These are phyloP conservation scores for Fusarium buxicola DNA, from an alignment of 2,329 filamentous ascomycete genomes.

Conservation along the genomic window DNA sequence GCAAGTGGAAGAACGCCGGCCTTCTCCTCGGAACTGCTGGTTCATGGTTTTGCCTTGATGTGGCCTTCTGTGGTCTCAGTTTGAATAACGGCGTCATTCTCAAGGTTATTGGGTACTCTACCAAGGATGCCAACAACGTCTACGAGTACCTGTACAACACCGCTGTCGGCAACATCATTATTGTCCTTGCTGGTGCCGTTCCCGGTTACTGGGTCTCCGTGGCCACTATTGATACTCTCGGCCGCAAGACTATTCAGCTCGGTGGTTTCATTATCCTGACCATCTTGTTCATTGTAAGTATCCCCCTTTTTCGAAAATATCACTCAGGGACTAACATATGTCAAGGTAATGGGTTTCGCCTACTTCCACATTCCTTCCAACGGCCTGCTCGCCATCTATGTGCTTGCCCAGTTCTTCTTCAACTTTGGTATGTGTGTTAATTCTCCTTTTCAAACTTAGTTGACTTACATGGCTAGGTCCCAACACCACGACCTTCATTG, in stretches of 20 bases:
- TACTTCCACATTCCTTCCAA: conserved; percentile 65
- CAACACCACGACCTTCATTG: conserved; percentile 68
- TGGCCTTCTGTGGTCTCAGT: conserved; percentile 75
- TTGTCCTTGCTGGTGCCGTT: conserved; percentile 82
- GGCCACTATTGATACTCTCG: conserved; percentile 77
- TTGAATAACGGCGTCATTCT: conserved; percentile 83
- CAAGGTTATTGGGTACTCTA: conserved; percentile 75
- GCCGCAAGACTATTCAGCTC: conserved; percentile 82
- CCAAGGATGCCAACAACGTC: conserved; percentile 60
- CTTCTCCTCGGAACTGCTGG: conserved; percentile 82
- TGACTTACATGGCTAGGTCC: conserved; percentile 50
- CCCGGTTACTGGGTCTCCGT: conserved; percentile 88
- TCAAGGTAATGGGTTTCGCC: conserved; percentile 68
- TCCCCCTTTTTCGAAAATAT: rapidly evolving
- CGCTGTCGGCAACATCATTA: conserved; percentile 81
- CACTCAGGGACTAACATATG: background rate
- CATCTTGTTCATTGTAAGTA: conserved; percentile 63
- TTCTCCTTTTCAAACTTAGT: too few species aligned
- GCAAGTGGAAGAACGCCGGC: conserved; percentile 76
- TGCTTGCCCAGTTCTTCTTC: conserved; percentile 69
- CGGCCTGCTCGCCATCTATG: conserved; percentile 67
- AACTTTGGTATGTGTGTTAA: conserved; percentile 58
- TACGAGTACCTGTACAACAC: conserved; percentile 80
- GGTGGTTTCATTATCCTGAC: conserved; percentile 71
- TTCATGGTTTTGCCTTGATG: conserved; percentile 82